A percentile compares a stretch with the other conserved stretches of the same genome.
These are phyloP conservation scores for Tetragonia tetragonoides DNA, from an alignment of 148 eudicot genomes.

Conservation along the genomic window DNA sequence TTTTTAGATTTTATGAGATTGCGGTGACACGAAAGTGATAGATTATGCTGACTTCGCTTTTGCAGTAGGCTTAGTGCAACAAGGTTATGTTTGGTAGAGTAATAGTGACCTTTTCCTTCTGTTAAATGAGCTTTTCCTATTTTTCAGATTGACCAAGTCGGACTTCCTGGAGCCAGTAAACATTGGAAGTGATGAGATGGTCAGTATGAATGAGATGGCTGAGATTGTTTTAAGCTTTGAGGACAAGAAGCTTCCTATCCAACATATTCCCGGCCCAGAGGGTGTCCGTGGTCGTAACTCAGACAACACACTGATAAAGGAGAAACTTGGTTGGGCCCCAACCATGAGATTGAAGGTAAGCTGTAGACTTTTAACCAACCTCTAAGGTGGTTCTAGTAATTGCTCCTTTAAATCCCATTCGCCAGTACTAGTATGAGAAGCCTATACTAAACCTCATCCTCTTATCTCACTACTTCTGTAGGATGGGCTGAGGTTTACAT, in stretches of 20 bases:
- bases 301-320: slow-evolving; percentile 87
- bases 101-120: not conserved
- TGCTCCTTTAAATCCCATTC: not conserved
- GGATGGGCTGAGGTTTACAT: slow-evolving; percentile 95
- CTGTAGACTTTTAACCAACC: not conserved
- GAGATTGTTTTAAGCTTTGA: slow-evolving; percentile 89
- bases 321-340: slow-evolving; percentile 98
- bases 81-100: not conserved
- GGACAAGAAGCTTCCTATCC: slow-evolving; percentile 72
- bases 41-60: not conserved
- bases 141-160: slow-evolving; percentile 73
- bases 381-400: not conserved
- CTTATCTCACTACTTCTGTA: slow-evolving; percentile 18
- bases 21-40: not conserved
- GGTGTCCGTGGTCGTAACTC: slow-evolving; percentile 99
- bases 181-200: slow-evolving; percentile 98
- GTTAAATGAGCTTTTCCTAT: not conserved
- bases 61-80: not conserved
- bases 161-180: slow-evolving; percentile 93
- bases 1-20: not conserved
- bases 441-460: not conserved
- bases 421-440: not conserved
- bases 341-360: slow-evolving; percentile 84
- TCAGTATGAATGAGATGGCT: slow-evolving; percentile 99
- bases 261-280: slow-evolving; percentile 97